A percentile compares a stretch with the other conserved stretches of the same genome.
These are phyloP conservation scores for Ophiostoma tasmaniense DNA, from an alignment of 2,329 filamentous ascomycete genomes.

Conservation along the genomic window DNA sequence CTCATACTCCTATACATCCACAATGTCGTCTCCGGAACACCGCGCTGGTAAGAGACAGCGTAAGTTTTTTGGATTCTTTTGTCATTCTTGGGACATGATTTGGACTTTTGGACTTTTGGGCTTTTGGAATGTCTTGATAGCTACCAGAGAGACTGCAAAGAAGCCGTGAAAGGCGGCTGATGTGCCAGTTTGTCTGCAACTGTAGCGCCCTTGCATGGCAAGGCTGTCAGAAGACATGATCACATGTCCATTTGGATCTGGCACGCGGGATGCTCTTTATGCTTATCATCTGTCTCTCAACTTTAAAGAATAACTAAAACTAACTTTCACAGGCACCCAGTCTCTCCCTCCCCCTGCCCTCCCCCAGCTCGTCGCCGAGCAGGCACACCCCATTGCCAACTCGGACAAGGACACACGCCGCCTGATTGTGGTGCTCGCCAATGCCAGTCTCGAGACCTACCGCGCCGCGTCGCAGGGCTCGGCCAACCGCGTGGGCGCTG, in stretches of 20 bases:
- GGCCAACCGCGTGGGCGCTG: conserved; percentile 48
- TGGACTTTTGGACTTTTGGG: background rate
- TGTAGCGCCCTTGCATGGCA: background rate
- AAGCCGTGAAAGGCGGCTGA: background rate
- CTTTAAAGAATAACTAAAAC: background rate
- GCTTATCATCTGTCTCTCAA: background rate
- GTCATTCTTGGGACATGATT: background rate
- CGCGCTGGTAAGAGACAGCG: conserved; percentile 27
- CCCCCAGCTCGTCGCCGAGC: conserved; percentile 87
- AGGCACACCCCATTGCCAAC: conserved; percentile 72
- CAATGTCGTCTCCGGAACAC: conserved; percentile 21
- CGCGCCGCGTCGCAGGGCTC: conserved; percentile 68
- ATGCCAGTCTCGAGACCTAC: conserved; percentile 96
- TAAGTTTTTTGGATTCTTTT: conserved; percentile 21
- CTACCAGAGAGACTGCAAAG: background rate
- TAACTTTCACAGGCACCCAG: conserved; percentile 62
- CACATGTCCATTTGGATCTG: background rate
- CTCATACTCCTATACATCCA: background rate
- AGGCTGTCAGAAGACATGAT: background rate
- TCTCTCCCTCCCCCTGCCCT: conserved; percentile 87
- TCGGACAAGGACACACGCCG: conserved; percentile 86
- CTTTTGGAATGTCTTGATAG: background rate
- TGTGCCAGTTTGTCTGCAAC: background rate
- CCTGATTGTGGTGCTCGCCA: conserved; percentile 90
- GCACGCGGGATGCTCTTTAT: background rate